Evolutionary conservation across 306 rosid genomes (phyloP).

Genomic region (Phaseolus lunatus): DNA sequence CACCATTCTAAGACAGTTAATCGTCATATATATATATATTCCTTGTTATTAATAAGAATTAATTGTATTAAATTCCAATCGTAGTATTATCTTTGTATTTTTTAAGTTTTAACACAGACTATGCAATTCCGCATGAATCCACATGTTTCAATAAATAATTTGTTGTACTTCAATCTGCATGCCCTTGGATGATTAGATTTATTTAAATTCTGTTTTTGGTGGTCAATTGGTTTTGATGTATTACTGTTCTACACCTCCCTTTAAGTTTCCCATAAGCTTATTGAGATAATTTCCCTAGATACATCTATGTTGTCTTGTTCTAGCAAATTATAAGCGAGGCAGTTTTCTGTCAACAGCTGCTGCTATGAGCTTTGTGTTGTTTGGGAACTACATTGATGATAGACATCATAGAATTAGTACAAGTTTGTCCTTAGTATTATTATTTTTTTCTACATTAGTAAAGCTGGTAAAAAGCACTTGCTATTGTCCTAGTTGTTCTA

Average conservation of each 20-base stretch:
- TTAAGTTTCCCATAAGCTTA: neutral
- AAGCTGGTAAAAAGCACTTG: neutral
- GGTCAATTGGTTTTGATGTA: conserved; percentile 21
- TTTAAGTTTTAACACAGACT: neutral
- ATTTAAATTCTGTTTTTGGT: conserved; percentile 19
- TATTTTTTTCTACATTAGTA: conserved; percentile 19
- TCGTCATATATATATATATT: conserved; percentile 33
- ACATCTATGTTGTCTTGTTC: conserved; percentile 29
- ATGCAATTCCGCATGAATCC: conserved; percentile 19
- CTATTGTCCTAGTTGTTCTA: conserved; percentile 7
- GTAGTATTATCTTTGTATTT: neutral
- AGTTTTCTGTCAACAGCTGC: conserved; percentile 21
- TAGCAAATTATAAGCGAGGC: conserved; percentile 14
- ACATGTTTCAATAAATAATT: conserved; percentile 20
- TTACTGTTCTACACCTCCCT: conserved; percentile 2
- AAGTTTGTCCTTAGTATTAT: neutral
- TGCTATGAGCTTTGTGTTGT: conserved; percentile 11
- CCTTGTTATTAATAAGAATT: conserved; percentile 13
- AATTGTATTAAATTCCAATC: conserved; percentile 18
- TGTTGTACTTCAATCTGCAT: conserved; percentile 31
- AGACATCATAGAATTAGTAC: neutral
- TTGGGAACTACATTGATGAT: conserved; percentile 16
- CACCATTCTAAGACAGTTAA: conserved; percentile 9
- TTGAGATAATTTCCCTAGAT: conserved; percentile 1
- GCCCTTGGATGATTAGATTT: neutral